Evolutionary conservation across 169 alveolate genomes (phyloP).

Genomic region (Theileria parva): DNA sequence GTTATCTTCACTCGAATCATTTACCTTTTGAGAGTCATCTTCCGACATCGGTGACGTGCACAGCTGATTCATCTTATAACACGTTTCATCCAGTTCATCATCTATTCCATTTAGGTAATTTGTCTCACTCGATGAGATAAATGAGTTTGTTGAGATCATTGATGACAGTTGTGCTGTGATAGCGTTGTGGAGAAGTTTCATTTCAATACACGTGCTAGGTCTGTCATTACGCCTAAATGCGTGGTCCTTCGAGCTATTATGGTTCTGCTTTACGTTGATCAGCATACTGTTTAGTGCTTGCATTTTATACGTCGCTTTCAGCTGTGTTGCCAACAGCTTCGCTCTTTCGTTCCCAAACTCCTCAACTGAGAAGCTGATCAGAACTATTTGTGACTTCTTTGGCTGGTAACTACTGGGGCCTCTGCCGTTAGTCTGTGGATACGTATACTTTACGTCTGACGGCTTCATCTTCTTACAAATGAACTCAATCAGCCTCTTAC

Average conservation of each 20-base stretch:
- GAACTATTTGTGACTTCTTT: neutral
- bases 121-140: neutral
- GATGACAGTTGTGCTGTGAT: slow-evolving; percentile 9
- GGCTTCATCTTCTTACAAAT: slow-evolving; percentile 52
- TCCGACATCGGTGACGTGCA: neutral
- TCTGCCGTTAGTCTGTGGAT: slow-evolving; percentile 20
- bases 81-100: neutral
- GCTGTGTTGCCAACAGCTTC: slow-evolving; percentile 49
- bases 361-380: slow-evolving; percentile 32
- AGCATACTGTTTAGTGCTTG: slow-evolving; percentile 13
- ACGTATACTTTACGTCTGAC: slow-evolving; percentile 31
- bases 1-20: neutral
- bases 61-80: neutral
- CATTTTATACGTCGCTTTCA: slow-evolving; percentile 8
- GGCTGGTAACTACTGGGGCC: neutral
- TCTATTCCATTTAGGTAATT: neutral
- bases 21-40: neutral
- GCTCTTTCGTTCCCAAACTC: slow-evolving; percentile 62
- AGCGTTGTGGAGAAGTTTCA: slow-evolving; percentile 9
- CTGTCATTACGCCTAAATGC: neutral
- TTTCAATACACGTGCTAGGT: neutral
- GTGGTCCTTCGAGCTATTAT: neutral
- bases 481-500: slow-evolving; percentile 40
- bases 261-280: neutral
- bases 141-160: slow-evolving; percentile 10